These are phyloP conservation scores for Lactuca saligna DNA, from an alignment of 129 eudicot species.

Conservation along the genomic window DNA sequence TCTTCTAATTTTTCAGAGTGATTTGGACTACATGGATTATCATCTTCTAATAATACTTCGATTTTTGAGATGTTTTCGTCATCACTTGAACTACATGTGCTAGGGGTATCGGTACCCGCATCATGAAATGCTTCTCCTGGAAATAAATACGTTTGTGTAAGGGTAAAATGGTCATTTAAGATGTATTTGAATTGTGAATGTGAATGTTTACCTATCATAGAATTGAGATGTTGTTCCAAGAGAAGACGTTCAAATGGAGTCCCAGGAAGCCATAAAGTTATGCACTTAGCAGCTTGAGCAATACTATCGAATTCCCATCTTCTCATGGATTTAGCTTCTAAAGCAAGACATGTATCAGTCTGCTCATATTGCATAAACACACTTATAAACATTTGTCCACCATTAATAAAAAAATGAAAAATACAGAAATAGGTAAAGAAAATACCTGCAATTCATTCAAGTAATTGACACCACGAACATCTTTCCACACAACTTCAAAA, in stretches of 20 bases:
- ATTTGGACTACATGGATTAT: slow-evolving; percentile 29
- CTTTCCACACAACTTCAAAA: slow-evolving; percentile 80
- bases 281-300: slow-evolving; percentile 63
- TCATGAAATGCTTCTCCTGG: slow-evolving; percentile 84
- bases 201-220: slow-evolving; percentile 54
- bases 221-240: slow-evolving; percentile 62
- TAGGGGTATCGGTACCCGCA: slow-evolving; percentile 52
- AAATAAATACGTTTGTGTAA: slow-evolving; percentile 13
- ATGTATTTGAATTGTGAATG: slow-evolving; percentile 1
- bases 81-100: slow-evolving; percentile 25
- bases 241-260: slow-evolving; percentile 58
- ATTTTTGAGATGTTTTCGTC: slow-evolving; percentile 28
- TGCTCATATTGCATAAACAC: slow-evolving; percentile 33
- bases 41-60: slow-evolving; percentile 30
- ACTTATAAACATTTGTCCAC: neutral
- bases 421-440: slow-evolving; percentile 1
- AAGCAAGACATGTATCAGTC: slow-evolving; percentile 92
- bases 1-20: slow-evolving; percentile 15
- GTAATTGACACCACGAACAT: slow-evolving; percentile 92
- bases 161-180: neutral
- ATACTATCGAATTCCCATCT: slow-evolving; percentile 98
- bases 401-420: neutral
- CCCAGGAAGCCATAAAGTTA: slow-evolving; percentile 86
- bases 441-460: slow-evolving; percentile 86
- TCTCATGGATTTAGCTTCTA: slow-evolving; percentile 77